Conservation (phyloP, 352 stramenopile species). For the Phytophthora foliorum region DNA sequence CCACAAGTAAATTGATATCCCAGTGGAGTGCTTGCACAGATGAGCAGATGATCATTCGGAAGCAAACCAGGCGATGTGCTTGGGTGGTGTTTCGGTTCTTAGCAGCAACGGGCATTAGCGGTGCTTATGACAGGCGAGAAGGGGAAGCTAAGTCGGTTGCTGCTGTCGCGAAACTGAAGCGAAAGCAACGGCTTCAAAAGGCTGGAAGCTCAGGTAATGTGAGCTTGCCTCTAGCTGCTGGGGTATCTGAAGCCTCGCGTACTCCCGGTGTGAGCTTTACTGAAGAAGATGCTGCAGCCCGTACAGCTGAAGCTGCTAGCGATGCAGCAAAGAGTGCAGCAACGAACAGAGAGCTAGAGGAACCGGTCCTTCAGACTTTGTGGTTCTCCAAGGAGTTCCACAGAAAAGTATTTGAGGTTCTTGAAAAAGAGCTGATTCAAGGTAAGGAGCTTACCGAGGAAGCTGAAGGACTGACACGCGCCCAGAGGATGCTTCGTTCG, state of each 20-base stretch:
- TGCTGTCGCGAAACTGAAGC: conserved; percentile 74
- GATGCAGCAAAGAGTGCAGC: conserved; percentile 84
- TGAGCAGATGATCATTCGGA: conserved; percentile 74
- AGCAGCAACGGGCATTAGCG: conserved; percentile 73
- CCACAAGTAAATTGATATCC: conserved; percentile 41
- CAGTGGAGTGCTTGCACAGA: conserved; percentile 68
- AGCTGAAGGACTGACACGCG: conserved; percentile 78
- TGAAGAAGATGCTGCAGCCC: conserved; percentile 61
- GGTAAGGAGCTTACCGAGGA: conserved; percentile 77
- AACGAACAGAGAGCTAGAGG: conserved; percentile 75
- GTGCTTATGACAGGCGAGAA: conserved; percentile 74
- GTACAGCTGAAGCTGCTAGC: conserved; percentile 79
- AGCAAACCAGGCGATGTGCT: conserved; percentile 73
- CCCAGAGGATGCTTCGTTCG: conserved; percentile 86
- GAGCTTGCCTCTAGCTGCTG: conserved; percentile 9
- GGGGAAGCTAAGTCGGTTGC: conserved; percentile 75
- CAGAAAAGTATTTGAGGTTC: conserved; percentile 87
- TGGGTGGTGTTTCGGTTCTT: conserved; percentile 90
- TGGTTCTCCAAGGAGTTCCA: conserved; percentile 92
- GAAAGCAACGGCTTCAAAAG: conserved; percentile 73
- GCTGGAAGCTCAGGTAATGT: conserved; percentile 26
- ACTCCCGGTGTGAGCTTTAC: conserved; percentile 45
- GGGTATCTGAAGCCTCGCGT: conserved; percentile 21
- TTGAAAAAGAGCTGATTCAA: conserved; percentile 83
- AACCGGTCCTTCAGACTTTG: conserved; percentile 80